Base-by-base conservation (phyloP, 108 stramenopile species). In the Ochromonas danica region DNA sequence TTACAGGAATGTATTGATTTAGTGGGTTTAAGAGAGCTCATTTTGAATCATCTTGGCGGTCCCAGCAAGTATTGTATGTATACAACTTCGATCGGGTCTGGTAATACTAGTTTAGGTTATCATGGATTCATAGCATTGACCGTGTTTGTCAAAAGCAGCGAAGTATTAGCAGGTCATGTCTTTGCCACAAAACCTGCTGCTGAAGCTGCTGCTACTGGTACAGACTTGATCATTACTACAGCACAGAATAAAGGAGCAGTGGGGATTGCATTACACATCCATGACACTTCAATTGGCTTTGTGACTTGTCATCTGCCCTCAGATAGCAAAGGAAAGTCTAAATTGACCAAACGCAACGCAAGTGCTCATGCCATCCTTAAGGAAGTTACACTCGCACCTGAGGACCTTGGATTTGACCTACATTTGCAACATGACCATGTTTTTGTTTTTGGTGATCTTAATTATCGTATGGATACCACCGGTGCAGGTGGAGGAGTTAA, bases 71-170 rank as follows among this genome's bases (percentile, higher is more conserved):
- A 65, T 39, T 1, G 14, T 2, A 61, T 57, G 60, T 67, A 78
- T 39, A 22, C 14, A 22, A 65, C 25, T n/a, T 2, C 2, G 36
- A 78, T 78, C 61, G 78, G 78, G 27, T 43, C 42, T 14, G 43
- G 25, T 3, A 78, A 42, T 2, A 78, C 31, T 25, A 40, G 78
- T 28, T 45, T 78, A 30, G 78, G 78, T 22, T 78, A 57, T 39
- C 78, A 78, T 39, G 78, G 78, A 22, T 78, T 61, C 63, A 78
- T 78, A 41, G 78, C 78, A 36, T 61, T 78, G 36, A 57, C 61
- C 2, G 57, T 78, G 22, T 40, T 78, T 17, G 78, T 61, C 43
- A 40, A 43, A 25, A 61, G 43, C 25, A 60, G 31, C 28, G 72
- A 75, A 31, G 27, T 75, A 10, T 14, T 17, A 3, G 17, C 6